phyloP scores from a whole-genome alignment of 2,329 filamentous ascomycete species.

The Phaeosphaeriaceae sp. region DNA sequence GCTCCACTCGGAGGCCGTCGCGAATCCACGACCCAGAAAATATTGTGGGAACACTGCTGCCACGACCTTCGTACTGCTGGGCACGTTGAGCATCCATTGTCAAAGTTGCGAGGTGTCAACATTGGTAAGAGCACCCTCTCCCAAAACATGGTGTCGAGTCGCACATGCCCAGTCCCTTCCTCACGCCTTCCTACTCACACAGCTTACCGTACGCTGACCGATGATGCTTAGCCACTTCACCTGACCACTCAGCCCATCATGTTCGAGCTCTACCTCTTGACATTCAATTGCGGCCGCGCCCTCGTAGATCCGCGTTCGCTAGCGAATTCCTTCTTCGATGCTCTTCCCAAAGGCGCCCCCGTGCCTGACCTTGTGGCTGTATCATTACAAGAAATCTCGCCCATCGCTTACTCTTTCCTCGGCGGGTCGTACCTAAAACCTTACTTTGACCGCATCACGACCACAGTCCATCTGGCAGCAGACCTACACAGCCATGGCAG shows the following conservation, averaged over 20 bases:
- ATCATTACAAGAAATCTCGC: slow-evolving; percentile 86
- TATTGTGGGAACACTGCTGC: not conserved
- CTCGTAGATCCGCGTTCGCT: slow-evolving; percentile 75
- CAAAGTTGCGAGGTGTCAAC: not conserved
- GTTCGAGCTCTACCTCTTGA: slow-evolving; percentile 79
- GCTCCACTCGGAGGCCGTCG: not conserved
- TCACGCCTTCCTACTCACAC: not conserved
- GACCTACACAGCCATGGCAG: slow-evolving; percentile 51
- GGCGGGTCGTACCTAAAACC: slow-evolving; percentile 79
- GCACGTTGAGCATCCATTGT: not conserved
- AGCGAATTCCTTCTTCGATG: slow-evolving; percentile 68
- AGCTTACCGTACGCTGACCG: slow-evolving; percentile 28
- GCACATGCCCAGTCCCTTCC: not conserved
- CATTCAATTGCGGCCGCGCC: slow-evolving; percentile 86
- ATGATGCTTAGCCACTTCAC: slow-evolving; percentile 19
- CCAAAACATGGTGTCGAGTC: not conserved
- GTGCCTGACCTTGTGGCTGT: slow-evolving; percentile 73
- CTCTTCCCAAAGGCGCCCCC: slow-evolving; percentile 52
- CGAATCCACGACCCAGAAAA: not conserved
- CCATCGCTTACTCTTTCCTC: slow-evolving; percentile 83
- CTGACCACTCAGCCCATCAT: slow-evolving; percentile 20
- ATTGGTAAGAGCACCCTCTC: not conserved
- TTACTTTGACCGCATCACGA: slow-evolving; percentile 76
- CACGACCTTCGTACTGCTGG: not conserved
- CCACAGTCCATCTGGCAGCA: slow-evolving; percentile 76